phyloP scores from a whole-genome alignment of 2,329 filamentous ascomycete species.

The Arthrobotrys conoides region DNA sequence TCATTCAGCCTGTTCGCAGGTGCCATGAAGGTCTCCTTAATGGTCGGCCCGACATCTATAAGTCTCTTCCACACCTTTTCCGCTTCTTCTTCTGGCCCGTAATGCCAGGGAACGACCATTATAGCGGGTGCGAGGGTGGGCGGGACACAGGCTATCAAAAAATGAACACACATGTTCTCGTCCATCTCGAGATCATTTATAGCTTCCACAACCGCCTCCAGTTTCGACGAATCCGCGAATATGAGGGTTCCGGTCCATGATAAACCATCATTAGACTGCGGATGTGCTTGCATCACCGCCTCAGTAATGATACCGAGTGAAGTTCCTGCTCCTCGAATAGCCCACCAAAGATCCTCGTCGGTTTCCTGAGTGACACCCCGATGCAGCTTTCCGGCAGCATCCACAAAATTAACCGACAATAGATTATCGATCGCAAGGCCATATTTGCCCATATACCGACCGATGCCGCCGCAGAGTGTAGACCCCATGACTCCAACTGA shows the following conservation, averaged over 20 bases:
- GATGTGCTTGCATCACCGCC: conserved; percentile 67
- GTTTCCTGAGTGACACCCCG: conserved; percentile 63
- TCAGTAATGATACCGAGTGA: conserved; percentile 69
- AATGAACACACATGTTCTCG: conserved; percentile 63
- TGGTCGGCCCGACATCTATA: conserved; percentile 62
- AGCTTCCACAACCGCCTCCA: conserved; percentile 62
- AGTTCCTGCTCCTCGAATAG: conserved; percentile 67
- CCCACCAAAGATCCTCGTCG: conserved; percentile 67
- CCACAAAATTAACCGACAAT: conserved; percentile 67
- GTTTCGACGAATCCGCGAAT: conserved; percentile 64
- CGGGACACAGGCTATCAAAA: conserved; percentile 63
- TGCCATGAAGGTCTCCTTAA: conserved; percentile 60
- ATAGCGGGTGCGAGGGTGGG: conserved; percentile 61
- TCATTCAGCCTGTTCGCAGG: conserved; percentile 62
- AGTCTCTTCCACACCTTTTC: conserved; percentile 62
- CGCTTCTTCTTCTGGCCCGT: conserved; percentile 60
- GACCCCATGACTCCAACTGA: conserved; percentile 46
- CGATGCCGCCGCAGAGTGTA: conserved; percentile 52
- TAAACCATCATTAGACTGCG: conserved; percentile 55
- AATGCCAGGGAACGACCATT: conserved; percentile 61
- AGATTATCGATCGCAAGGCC: conserved; percentile 67
- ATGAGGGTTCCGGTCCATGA: conserved; percentile 64
- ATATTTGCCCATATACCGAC: conserved; percentile 61
- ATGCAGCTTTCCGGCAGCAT: conserved; percentile 67
- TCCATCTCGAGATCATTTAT: conserved; percentile 61